Evolutionary conservation across 2,329 filamentous ascomycete species (phyloP).

Genomic region (Orbilia oligospora): DNA sequence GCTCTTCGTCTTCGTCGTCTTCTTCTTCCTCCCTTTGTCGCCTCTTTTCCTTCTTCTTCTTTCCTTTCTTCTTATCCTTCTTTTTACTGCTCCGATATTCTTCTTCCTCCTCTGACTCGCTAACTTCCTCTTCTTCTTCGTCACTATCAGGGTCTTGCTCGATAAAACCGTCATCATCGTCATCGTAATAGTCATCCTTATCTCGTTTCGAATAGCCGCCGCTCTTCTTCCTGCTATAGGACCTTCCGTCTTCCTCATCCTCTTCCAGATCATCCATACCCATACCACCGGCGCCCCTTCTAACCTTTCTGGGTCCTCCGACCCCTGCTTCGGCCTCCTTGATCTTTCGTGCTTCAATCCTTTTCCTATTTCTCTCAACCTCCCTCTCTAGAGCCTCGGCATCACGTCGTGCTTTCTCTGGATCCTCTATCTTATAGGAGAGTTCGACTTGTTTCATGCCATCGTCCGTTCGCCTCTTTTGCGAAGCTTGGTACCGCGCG

Average conservation of each 20-base stretch:
- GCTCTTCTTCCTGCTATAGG: slow-evolving; percentile 67
- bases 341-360: slow-evolving; percentile 70
- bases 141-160: slow-evolving; percentile 66
- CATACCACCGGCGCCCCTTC: slow-evolving; percentile 68
- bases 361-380: slow-evolving; percentile 69
- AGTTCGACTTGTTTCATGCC: slow-evolving; percentile 58
- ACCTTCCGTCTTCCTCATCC: slow-evolving; percentile 71
- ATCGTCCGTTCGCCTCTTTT: slow-evolving; percentile 69
- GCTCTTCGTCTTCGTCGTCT: slow-evolving; percentile 62
- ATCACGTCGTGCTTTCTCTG: slow-evolving; percentile 73
- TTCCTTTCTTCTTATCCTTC: slow-evolving; percentile 59
- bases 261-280: slow-evolving; percentile 74
- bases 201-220: slow-evolving; percentile 70
- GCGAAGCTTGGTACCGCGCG: slow-evolving; percentile 70
- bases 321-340: slow-evolving; percentile 71
- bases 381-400: slow-evolving; percentile 73
- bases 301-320: slow-evolving; percentile 63
- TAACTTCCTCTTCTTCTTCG: slow-evolving; percentile 65
- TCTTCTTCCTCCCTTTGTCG: slow-evolving; percentile 54
- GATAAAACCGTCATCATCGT: slow-evolving; percentile 70
- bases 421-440: slow-evolving; percentile 68
- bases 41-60: slow-evolving; percentile 60
- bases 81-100: slow-evolving; percentile 64
- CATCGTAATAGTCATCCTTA: slow-evolving; percentile 72
- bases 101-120: slow-evolving; percentile 63